A percentile compares a stretch with the other conserved stretches of the same genome.
These are phyloP conservation scores for Prunus fruticosa DNA, from an alignment of 306 rosid genomes.

Conservation along the genomic window DNA sequence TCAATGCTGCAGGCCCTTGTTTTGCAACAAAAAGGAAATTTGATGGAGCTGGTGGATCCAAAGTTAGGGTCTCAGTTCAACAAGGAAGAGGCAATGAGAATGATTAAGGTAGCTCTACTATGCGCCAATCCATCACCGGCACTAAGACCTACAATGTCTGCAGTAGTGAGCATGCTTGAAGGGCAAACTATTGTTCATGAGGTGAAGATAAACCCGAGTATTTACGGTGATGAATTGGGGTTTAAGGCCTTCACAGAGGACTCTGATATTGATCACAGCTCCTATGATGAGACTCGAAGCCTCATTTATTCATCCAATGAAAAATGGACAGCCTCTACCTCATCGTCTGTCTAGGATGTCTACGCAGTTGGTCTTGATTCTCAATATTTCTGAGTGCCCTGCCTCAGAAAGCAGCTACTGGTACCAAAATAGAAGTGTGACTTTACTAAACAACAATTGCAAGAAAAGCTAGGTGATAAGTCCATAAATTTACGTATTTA, in stretches of 20 bases:
- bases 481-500: too few relatives aligned
- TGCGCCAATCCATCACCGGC: conserved; percentile 46
- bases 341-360: not conserved
- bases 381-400: too few relatives aligned
- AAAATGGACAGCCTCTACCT: conserved; percentile 7
- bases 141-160: conserved; percentile 55
- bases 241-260: conserved; percentile 41
- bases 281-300: not conserved
- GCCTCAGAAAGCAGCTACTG: not conserved
- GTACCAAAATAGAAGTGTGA: not conserved
- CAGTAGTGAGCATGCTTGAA: conserved; percentile 64
- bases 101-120: conserved; percentile 49
- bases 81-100: conserved; percentile 34
- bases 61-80: conserved; percentile 41
- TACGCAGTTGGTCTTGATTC: not conserved
- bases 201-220: conserved; percentile 21
- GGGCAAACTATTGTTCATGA: conserved; percentile 42
- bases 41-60: conserved; percentile 54
- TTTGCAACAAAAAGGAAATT: conserved; percentile 25
- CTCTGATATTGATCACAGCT: not conserved
- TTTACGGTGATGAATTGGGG: conserved; percentile 32
- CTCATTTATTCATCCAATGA: not conserved
- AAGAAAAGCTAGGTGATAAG: not conserved
- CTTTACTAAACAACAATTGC: not conserved
- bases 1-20: conserved; percentile 27